Conservation (phyloP, 1,284 basidiomycete genomes). For the Ceratobasidium sp. region DNA sequence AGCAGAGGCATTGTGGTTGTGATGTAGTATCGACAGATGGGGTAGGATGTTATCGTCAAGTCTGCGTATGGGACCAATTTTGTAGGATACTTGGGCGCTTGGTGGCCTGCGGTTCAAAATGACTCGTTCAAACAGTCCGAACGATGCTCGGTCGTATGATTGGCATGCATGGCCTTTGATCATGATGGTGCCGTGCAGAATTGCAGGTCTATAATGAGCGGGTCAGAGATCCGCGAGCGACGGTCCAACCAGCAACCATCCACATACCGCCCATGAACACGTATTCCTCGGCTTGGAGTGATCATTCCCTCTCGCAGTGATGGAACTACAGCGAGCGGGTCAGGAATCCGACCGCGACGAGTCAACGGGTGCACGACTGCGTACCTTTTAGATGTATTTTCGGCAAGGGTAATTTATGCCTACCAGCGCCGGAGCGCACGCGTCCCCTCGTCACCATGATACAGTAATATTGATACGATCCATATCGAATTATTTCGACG, state of each 20-base stretch:
- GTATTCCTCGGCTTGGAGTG: too few relatives aligned
- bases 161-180: not conserved
- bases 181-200: not conserved
- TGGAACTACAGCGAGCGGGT: too few relatives aligned
- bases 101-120: not conserved
- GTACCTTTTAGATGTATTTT: too few relatives aligned
- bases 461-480: too few relatives aligned
- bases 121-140: slow-evolving; percentile 18
- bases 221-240: not conserved
- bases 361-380: too few relatives aligned
- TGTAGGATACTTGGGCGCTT: not conserved
- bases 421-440: too few relatives aligned
- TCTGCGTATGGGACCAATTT: not conserved
- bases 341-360: too few relatives aligned
- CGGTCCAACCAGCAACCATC: not conserved
- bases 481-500: too few relatives aligned
- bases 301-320: too few relatives aligned
- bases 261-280: not conserved
- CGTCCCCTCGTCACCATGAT: too few relatives aligned
- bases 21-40: not conserved
- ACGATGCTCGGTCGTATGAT: not conserved
- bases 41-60: not conserved
- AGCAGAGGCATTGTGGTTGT: slow-evolving; percentile 17
- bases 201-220: not conserved
- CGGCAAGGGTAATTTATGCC: too few relatives aligned